A percentile compares a stretch with the other conserved stretches of the same genome.
Evolutionary conservation across 768 basidiomycete genomes (phyloP).

Genomic region (Hericium rajendrae): DNA sequence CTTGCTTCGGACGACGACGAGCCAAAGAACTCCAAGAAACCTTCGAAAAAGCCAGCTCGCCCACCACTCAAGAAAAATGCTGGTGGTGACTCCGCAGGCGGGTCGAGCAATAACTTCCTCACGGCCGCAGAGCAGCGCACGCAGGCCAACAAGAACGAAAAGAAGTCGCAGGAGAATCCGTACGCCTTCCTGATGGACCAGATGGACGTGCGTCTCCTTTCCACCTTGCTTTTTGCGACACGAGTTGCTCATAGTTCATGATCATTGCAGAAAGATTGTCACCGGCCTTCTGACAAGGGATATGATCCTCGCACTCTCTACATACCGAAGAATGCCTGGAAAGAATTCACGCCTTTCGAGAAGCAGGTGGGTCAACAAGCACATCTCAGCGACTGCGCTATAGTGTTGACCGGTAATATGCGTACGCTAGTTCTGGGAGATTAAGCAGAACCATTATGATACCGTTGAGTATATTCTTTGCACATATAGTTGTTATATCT

Average conservation of each 20-base stretch:
- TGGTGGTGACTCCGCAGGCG: constrained; percentile 14
- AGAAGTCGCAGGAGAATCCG: constrained; percentile 69
- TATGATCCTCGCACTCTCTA: constrained; percentile 88
- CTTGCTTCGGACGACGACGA: constrained; percentile 26
- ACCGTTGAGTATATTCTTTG: constrained; percentile 40
- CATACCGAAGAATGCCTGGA: constrained; percentile 72
- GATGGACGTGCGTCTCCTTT: constrained; percentile 48
- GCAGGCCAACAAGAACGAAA: constrained; percentile 71
- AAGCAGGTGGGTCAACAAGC: constrained; percentile 44
- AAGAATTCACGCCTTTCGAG: constrained; percentile 88
- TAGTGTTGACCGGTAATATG: background rate
- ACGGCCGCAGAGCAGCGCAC: constrained; percentile 77
- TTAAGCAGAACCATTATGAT: constrained; percentile 96
- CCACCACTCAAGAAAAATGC: constrained; percentile 24
- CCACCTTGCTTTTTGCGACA: background rate
- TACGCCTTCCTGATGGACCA: constrained; percentile 66
- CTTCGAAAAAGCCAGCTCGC: constrained; percentile 23
- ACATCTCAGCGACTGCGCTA: background rate
- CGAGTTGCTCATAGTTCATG: background rate
- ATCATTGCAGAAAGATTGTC: constrained; percentile 60
- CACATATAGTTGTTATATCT: constrained; percentile 17
- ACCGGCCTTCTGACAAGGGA: constrained; percentile 65
- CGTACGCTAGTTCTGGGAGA: constrained; percentile 41
- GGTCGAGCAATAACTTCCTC: constrained; percentile 41
- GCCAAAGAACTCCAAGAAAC: constrained; percentile 28